Evolutionary conservation across 176 grass and related monocot genomes (phyloP).

Genomic region (Secale cereale): DNA sequence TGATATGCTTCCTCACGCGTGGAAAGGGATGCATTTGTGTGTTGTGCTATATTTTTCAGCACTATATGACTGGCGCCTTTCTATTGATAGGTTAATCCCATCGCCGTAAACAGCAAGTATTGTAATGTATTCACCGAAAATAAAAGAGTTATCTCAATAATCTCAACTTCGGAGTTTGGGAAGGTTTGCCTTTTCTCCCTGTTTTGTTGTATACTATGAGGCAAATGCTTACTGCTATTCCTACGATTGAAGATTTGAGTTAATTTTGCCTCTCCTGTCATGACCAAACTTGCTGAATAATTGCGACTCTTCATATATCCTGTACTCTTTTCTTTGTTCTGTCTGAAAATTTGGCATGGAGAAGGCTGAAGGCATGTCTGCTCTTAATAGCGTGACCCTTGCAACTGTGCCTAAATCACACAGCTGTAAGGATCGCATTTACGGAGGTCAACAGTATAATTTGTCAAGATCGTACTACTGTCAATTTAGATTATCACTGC

Average conservation of each 20-base stretch:
- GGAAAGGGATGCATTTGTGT: conserved; percentile 6
- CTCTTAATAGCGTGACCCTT: background rate
- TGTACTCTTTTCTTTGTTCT: background rate
- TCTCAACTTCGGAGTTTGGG: conserved; percentile 83
- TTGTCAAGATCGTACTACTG: background rate
- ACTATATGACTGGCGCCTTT: conserved; percentile 3
- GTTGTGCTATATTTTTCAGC: conserved; percentile 16
- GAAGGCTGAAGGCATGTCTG: background rate
- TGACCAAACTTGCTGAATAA: background rate
- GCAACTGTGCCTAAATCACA: background rate
- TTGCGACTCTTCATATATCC: background rate
- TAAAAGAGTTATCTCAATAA: conserved; percentile 83
- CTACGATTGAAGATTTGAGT: background rate
- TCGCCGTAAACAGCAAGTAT: conserved; percentile 97
- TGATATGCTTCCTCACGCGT: background rate
- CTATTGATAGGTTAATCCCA: conserved; percentile 91
- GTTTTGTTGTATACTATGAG: background rate
- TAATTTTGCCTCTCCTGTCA: background rate
- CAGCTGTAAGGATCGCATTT: background rate
- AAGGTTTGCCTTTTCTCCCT: conserved; percentile 57
- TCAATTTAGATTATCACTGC: background rate
- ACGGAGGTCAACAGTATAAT: background rate
- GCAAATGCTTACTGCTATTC: background rate
- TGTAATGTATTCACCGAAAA: conserved; percentile 99
- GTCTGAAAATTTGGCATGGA: background rate